phyloP scores from a whole-genome alignment of 2,329 filamentous ascomycete species.

The Dothideomycetes sp. region DNA sequence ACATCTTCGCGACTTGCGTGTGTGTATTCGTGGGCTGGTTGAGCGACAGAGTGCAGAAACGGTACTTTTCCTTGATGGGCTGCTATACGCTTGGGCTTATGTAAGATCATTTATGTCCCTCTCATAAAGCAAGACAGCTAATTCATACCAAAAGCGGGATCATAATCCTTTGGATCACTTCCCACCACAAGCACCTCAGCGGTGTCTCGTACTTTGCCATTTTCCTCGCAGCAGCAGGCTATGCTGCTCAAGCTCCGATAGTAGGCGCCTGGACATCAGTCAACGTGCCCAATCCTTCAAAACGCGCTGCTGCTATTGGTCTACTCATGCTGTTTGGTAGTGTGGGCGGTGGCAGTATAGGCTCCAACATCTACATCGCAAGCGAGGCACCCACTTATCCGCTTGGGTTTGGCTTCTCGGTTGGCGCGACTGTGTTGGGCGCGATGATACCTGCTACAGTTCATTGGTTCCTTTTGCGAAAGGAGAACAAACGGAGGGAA shows the following conservation, averaged over 20 bases:
- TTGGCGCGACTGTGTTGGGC: slow-evolving; percentile 17
- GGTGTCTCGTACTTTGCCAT: too few species aligned
- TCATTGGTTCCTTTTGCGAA: slow-evolving; percentile 21
- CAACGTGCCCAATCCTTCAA: slow-evolving; percentile 21
- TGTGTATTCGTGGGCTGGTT: too few species aligned
- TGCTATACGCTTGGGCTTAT: too few species aligned
- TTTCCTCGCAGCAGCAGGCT: too few species aligned
- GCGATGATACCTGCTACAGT: slow-evolving; percentile 16
- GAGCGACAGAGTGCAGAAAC: too few species aligned
- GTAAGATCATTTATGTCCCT: too few species aligned
- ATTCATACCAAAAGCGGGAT: too few species aligned
- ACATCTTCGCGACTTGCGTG: too few species aligned
- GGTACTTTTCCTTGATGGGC: too few species aligned
- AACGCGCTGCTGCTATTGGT: slow-evolving; percentile 28
- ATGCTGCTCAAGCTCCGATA: slow-evolving; percentile 13
- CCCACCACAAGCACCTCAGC: too few species aligned
- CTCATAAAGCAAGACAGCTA: too few species aligned
- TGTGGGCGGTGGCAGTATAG: slow-evolving; percentile 28
- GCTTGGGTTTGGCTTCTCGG: slow-evolving; percentile 24
- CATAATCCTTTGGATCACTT: too few species aligned
- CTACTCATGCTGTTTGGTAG: slow-evolving; percentile 29
- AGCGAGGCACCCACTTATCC: slow-evolving; percentile 10
- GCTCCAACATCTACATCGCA: slow-evolving; percentile 25
- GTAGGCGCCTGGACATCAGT: slow-evolving; percentile 20
- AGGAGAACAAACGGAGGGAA: slow-evolving; percentile 21